Evolutionary conservation across 805 yeast genomes (phyloP).

Genomic region (Suhomyces canberraensis): DNA sequence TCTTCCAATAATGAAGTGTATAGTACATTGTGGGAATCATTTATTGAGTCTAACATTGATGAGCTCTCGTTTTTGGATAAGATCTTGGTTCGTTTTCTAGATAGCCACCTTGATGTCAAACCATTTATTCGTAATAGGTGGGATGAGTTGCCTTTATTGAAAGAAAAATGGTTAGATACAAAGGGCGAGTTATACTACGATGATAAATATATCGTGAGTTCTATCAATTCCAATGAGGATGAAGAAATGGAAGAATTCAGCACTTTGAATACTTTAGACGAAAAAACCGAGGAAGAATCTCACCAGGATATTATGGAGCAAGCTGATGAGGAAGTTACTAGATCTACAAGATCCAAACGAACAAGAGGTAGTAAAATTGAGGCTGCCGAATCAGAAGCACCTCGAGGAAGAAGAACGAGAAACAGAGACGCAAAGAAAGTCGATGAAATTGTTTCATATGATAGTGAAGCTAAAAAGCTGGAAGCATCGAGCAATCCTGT

Average conservation of each 20-base stretch:
- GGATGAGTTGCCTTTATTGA: conserved; percentile 21
- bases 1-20: background rate
- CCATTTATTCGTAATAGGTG: conserved; percentile 16
- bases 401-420: background rate
- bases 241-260: conserved; percentile 1
- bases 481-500: background rate
- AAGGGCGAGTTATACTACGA: conserved; percentile 5
- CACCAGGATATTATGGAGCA: background rate
- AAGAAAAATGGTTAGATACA: conserved; percentile 11
- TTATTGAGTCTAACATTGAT: background rate
- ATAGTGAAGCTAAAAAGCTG: too few relatives aligned
- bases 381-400: background rate
- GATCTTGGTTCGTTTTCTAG: conserved; percentile 13
- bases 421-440: background rate
- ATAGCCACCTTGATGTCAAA: conserved; percentile 13
- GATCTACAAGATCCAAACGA: background rate
- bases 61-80: conserved; percentile 15
- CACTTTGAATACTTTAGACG: background rate
- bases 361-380: background rate
- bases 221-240: conserved; percentile 1
- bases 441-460: background rate
- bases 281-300: background rate
- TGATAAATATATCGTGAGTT: background rate
- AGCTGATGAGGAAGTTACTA: background rate
- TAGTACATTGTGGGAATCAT: background rate